Evolutionary conservation across 2,329 filamentous ascomycete species (phyloP), one percentile per base, ranked within the genome.

Genomic region (Magnaporthales sp.): DNA sequence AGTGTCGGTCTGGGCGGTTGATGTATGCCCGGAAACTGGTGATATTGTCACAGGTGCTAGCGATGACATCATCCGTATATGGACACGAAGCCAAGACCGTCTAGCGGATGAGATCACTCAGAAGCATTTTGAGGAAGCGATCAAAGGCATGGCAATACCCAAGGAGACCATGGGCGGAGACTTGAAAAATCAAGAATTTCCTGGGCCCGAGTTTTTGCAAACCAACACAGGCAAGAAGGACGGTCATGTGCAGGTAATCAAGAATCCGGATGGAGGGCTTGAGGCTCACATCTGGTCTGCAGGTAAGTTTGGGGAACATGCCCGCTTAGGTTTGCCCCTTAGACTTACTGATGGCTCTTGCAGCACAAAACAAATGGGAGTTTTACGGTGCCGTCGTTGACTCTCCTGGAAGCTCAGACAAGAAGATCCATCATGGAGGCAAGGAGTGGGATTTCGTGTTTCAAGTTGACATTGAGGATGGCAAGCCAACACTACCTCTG

Each of bases 361-460:
- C 66, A 78, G 80, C 85, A 70, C 83, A 89, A 69, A 83, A 87
- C 65, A 83, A 93, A 75, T 97, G 93, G 93, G 82, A 92, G 67
- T 90, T 90, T 69, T 90, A 98, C 9, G 95, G 95, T n/a, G 96
- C 93, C 0, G 93, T 99, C 0, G 95, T 98, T 11, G 92, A 96
- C 72, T 87, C 92, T 3, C 91, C 90, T 5, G 92, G 90, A 51
- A 96, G 92, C 74, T 92, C 88, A 70, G 91, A 92, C 11, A 87
- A 87, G 67, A 93, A 93, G 78, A 86, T 87, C 8, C 84, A 89
- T 67, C 90, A 94, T 74, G 82, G 91, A 1, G 94, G 94, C 32
- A 87, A 96, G 74, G 91, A 94, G 68, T 99, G 96, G 75, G 95
- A 99, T 75, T 97, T 90, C 73, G 93, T 99, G 9, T 98, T 98